Evolutionary conservation across 1,139 yeast genomes (phyloP).

Genomic region (Komagataea norvegica): DNA sequence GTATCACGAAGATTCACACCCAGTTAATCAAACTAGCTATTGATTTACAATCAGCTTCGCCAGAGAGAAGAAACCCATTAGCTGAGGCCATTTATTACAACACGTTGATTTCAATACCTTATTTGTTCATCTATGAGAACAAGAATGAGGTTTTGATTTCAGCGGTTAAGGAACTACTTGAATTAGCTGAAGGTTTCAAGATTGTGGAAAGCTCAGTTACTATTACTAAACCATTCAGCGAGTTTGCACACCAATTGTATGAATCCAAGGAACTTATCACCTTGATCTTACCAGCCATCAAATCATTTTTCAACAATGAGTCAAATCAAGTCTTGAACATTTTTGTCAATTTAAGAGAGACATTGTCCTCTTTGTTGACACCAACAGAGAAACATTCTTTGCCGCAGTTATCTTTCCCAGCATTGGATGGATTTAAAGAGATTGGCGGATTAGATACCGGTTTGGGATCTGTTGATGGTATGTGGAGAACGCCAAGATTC

Average conservation of each 20-base stretch:
- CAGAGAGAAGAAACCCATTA: conserved; percentile 45
- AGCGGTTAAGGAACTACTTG: conserved; percentile 42
- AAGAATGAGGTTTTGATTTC: conserved; percentile 21
- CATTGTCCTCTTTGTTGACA: conserved; percentile 12
- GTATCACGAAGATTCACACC: conserved; percentile 46
- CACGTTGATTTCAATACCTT: conserved; percentile 66
- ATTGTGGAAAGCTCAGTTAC: conserved; percentile 19
- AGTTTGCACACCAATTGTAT: conserved; percentile 45
- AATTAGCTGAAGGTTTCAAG: conserved; percentile 35
- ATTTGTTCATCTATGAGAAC: conserved; percentile 41
- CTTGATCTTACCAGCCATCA: conserved; percentile 53
- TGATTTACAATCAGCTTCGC: conserved; percentile 43
- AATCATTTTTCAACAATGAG: conserved; percentile 29
- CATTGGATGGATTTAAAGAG: conserved; percentile 34
- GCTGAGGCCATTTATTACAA: conserved; percentile 69
- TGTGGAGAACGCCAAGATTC: conserved; percentile 55
- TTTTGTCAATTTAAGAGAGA: conserved; percentile 12
- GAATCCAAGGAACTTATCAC: conserved; percentile 46
- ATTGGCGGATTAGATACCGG: conserved; percentile 31
- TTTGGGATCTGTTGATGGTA: conserved; percentile 41
- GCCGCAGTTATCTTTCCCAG: conserved; percentile 48
- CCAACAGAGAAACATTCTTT: conserved; percentile 37
- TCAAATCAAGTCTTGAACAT: conserved; percentile 22
- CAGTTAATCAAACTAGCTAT: conserved; percentile 54
- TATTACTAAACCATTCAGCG: conserved; percentile 39